Percentiles rank a stretch among this genome's conserved stretches.
Conservation (phyloP, 1,284 basidiomycete species). For the Cutaneotrichosporon sp. region DNA sequence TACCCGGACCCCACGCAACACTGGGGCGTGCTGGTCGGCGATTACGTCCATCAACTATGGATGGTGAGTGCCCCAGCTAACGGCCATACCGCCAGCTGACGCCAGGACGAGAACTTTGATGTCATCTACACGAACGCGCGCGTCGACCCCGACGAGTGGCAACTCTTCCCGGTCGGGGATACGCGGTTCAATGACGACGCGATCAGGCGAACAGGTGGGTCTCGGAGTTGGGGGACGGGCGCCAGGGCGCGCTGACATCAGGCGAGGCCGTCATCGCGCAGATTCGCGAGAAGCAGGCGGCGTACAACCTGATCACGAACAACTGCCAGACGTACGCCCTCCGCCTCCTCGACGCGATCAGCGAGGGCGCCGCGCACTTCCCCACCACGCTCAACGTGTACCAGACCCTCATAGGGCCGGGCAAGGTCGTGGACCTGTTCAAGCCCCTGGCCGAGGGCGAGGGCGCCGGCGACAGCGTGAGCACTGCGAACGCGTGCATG, state of each 20-base stretch:
- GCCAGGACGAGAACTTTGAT: conserved; percentile 26
- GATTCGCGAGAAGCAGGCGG: conserved; percentile 10
- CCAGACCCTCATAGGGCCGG: conserved; percentile 14
- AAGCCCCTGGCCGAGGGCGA: neutral
- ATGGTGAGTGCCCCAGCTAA: conserved; percentile 19
- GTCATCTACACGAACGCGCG: conserved; percentile 25
- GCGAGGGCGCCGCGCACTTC: conserved; percentile 15
- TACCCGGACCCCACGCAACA: conserved; percentile 28
- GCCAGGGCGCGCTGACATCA: conserved; percentile 9
- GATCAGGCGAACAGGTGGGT: conserved; percentile 17
- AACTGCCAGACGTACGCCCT: conserved; percentile 28
- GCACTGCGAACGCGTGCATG: conserved; percentile 9
- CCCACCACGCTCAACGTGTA: conserved; percentile 21
- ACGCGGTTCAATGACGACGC: conserved; percentile 28
- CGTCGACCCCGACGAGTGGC: conserved; percentile 20
- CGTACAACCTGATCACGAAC: conserved; percentile 26
- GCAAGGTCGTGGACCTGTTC: conserved; percentile 22
- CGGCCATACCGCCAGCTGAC: conserved; percentile 8
- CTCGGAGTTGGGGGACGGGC: neutral
- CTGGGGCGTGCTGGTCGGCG: conserved; percentile 25
- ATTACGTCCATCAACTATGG: conserved; percentile 26
- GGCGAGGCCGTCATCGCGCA: conserved; percentile 18
- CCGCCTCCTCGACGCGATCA: conserved; percentile 23
- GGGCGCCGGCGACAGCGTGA: conserved; percentile 3
- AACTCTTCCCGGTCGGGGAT: conserved; percentile 14